Evolutionary conservation across 805 yeast species (phyloP), one percentile per base, ranked within the genome.

Genomic region (Wickerhamomyces chambardii): DNA sequence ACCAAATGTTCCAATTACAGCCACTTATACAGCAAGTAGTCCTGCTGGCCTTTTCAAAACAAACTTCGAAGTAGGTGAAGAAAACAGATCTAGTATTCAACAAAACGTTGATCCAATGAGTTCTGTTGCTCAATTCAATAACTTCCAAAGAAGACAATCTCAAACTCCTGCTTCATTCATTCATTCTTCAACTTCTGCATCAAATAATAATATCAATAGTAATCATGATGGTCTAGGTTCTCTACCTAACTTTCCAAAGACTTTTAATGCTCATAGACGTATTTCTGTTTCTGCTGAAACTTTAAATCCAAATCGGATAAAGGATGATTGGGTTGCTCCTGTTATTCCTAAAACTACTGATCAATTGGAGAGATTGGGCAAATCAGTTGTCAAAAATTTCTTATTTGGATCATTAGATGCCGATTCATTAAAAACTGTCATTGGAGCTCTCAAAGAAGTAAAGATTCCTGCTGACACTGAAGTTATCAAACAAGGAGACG

Each of bases 271-370:
- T 35, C 73, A 78, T 55, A 76, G 96, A 64, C 77, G 97, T 63
- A 83, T 87, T 4, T 81, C 94, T 16, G 96, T 87, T 12, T 76
- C 87, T 37, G 96, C 95, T 5, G 97, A 87, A 59, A 81, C 92
- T 2, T 57, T 83, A 48, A 80, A 83, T 51, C 94, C 92, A 6
- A 78, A 76, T 41, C 74, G 72, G 25, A 77, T 83, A 50, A 65
- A 66, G 36, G 67, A 73, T 25, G 68, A 74, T 35, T 82, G 89
- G 89, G 72, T 64, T 41, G 82, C 84, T 6, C 89, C 90, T 10
- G 75, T 68, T 33, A 77, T 76, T 47, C 69, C 77, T 45, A 71
- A 82, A 51, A 61, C 75, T 4, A 56, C 63, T 1, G 78, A 74
- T 31, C 95, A 86, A 58, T 61, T 79, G 38, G 60, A 63, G 36